Conservation (phyloP, 2,329 filamentous ascomycete species). For the Colletotrichum eleusines region DNA sequence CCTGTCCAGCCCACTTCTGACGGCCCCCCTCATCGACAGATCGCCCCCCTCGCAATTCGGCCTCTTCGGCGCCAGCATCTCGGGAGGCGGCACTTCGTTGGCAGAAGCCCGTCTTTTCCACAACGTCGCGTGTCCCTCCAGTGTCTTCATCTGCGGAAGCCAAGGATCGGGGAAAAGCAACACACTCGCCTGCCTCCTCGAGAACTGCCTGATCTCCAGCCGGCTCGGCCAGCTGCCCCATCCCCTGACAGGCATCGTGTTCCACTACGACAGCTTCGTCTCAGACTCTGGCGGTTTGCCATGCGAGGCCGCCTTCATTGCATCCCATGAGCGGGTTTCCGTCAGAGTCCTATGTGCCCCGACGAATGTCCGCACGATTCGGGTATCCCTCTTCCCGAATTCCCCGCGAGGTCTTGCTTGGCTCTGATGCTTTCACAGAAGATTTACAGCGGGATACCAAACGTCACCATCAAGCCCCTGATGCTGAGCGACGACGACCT, state of each 20-base stretch:
- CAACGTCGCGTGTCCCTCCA: conserved; percentile 65
- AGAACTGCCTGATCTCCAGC: conserved; percentile 66
- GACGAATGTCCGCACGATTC: conserved; percentile 60
- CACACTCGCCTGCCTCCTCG: conserved; percentile 66
- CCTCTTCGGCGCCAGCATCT: conserved; percentile 45
- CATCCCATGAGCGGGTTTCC: conserved; percentile 55
- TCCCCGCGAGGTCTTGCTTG: no score
- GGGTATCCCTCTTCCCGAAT: neutral
- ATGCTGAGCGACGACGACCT: conserved; percentile 64
- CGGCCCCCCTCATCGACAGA: neutral
- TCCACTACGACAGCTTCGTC: conserved; percentile 72
- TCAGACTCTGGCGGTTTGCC: conserved; percentile 61
- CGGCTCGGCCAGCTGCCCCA: conserved; percentile 59
- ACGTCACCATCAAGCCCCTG: conserved; percentile 63
- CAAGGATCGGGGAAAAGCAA: conserved; percentile 76
- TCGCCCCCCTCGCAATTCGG: conserved; percentile 19
- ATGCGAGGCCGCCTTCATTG: conserved; percentile 71
- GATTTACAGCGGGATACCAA: conserved; percentile 56
- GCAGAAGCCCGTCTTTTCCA: conserved; percentile 52
- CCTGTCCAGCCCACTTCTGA: conserved; percentile 30
- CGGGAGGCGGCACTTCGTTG: conserved; percentile 4
- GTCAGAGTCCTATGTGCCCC: conserved; percentile 68
- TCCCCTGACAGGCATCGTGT: conserved; percentile 71
- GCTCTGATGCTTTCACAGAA: conserved; percentile 43
- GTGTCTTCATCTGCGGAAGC: conserved; percentile 73